A percentile compares a stretch with the other conserved stretches of the same genome.
Evolutionary conservation across 108 stramenopile genomes (phyloP).

Genomic region (Nannochloropsis gaditana): DNA sequence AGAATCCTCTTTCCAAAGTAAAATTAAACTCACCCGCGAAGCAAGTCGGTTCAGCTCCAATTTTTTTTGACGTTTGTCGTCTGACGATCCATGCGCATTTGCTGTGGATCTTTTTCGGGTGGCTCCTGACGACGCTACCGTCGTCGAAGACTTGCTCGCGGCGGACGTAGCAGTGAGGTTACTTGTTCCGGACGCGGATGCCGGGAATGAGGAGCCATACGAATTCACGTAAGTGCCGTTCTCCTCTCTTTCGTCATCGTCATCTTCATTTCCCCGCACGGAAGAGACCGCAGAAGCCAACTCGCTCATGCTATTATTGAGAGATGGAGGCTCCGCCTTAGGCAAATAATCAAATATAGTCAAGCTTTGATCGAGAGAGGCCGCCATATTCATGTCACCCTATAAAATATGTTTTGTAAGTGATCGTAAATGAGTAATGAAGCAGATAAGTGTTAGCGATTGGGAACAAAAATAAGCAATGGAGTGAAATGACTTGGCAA

Average conservation of each 20-base stretch:
- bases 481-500: no score
- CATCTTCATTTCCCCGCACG: neutral
- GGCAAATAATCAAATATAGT: neutral
- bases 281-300: neutral
- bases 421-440: no score
- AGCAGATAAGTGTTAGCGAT: no score
- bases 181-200: neutral
- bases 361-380: slow-evolving; percentile 12
- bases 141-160: neutral
- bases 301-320: neutral
- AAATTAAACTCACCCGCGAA: neutral
- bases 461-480: no score
- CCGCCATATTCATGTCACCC: neutral
- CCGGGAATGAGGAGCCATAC: neutral
- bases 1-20: neutral
- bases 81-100: neutral
- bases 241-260: neutral
- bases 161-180: neutral
- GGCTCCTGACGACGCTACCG: neutral
- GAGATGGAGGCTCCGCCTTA: neutral
- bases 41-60: neutral
- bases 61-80: slow-evolving; percentile 13
- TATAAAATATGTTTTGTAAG: no score
- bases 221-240: neutral
- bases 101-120: neutral